phyloP scores from a whole-genome alignment of 495 filamentous ascomycete genomes.

The Eremomyces bilateralis region DNA sequence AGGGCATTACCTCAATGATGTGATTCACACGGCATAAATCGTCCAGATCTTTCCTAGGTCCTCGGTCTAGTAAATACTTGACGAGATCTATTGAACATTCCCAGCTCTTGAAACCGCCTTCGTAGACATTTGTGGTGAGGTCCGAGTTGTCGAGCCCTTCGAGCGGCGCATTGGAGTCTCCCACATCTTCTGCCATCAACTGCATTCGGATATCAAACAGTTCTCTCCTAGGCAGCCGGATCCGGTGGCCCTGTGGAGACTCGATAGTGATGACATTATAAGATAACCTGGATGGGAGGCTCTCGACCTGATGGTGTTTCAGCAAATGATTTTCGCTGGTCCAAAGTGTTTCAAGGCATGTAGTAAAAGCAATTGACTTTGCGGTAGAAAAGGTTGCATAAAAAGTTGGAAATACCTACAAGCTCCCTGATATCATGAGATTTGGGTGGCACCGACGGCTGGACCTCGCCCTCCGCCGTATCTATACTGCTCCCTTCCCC shows the following conservation, averaged over 20 bases:
- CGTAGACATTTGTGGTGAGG: conserved; percentile 76
- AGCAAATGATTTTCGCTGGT: too few species aligned
- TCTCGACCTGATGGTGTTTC: conserved; percentile 16
- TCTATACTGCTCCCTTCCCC: too few species aligned
- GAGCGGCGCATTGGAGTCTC: conserved; percentile 14
- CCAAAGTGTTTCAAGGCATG: too few species aligned
- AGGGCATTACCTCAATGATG: conserved; percentile 47
- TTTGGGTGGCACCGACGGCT: conserved; percentile 8
- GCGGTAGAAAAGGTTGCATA: not conserved
- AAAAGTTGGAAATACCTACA: not conserved
- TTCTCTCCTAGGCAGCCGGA: conserved; percentile 59
- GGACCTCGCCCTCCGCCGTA: not conserved
- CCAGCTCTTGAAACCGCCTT: conserved; percentile 98
- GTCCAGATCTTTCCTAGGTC: conserved; percentile 17
- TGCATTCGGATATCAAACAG: conserved; percentile 87
- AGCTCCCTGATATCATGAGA: conserved; percentile 9
- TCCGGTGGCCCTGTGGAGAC: conserved; percentile 20
- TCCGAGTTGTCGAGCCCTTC: conserved; percentile 56
- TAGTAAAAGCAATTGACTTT: not conserved
- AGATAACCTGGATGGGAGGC: conserved; percentile 57
- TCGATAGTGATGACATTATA: conserved; percentile 40
- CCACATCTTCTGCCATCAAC: conserved; percentile 69
- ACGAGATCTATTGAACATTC: conserved; percentile 84
- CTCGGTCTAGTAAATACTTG: conserved; percentile 31
- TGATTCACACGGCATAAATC: conserved; percentile 24